phyloP scores from a whole-genome alignment of 2,329 filamentous ascomycete genomes.

The Periconia sp. region DNA sequence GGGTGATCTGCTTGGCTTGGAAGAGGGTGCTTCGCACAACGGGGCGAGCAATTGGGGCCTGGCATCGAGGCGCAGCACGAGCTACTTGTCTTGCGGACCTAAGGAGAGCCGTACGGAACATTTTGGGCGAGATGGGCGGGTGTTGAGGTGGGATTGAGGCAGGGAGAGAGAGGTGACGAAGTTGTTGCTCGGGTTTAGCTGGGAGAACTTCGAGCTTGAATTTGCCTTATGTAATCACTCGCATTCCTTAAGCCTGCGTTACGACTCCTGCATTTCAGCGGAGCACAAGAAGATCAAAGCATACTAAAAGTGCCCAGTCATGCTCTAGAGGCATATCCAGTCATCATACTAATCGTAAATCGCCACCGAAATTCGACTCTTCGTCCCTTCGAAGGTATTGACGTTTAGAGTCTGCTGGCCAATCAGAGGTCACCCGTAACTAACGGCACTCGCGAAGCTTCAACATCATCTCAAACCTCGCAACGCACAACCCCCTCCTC shows the following conservation, averaged over 20 bases:
- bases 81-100: conserved; percentile 69
- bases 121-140: conserved; percentile 54
- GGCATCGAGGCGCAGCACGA: conserved; percentile 49
- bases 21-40: conserved; percentile 66
- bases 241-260: too few species aligned
- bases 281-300: too few species aligned
- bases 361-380: conserved; percentile 10
- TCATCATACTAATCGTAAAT: neutral
- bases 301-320: too few species aligned
- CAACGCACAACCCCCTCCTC: conserved; percentile 26
- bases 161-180: conserved; percentile 31
- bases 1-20: conserved; percentile 65
- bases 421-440: conserved; percentile 35
- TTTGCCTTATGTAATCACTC: too few species aligned
- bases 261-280: too few species aligned
- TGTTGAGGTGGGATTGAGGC: conserved; percentile 26
- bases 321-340: neutral
- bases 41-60: conserved; percentile 63
- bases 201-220: conserved; percentile 23
- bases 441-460: conserved; percentile 30
- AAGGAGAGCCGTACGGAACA: conserved; percentile 90
- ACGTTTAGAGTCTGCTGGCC: conserved; percentile 28
- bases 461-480: conserved; percentile 27
- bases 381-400: conserved; percentile 17
- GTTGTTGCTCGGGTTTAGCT: conserved; percentile 31